Evolutionary conservation across 345 rosid species (phyloP), one percentile per base, ranked within the genome.

Genomic region (Gossypium stocksii): DNA sequence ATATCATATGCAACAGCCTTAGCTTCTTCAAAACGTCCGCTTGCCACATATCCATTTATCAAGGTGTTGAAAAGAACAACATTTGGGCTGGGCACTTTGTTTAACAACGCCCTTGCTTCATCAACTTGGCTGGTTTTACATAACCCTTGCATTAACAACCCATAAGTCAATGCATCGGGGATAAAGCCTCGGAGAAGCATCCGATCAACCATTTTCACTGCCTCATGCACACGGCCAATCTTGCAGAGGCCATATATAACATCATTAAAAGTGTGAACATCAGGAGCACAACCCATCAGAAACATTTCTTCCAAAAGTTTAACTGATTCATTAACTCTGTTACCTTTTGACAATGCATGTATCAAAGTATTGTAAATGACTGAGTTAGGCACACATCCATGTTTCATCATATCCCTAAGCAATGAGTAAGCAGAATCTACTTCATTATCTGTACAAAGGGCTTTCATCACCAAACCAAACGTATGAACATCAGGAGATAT

Each of bases 381-480:
- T 0, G 97, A 88, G 82, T 87, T 90, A 0, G 97, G 97, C 17
- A 87, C 95, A 27, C 98, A 94, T 63, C 97, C 97, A 77, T 94
- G 84, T 78, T 82, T 89, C 0, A 89, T 88, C 97, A 90, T 92
- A 68, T 94, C 97, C 80, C 86, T 89, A 27, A 90, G 89, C 34
- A 94, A 63, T 12, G 86, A 90, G 66, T 84, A 84, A 2, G 91
- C 98, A 12, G 88, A 82, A 77, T 91, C 97, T 58, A 91, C 86
- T 78, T 92, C 92, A 23, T 87, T 89, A 76, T 82, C 84, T 62
- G 83, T 70, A 74, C 97, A 94, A 15, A 88, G 81, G 17, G 97
- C 93, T 84, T 89, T 92, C 89, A 87, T 89, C 75, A 84, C 93
- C 71, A 89, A 76, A 12, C 90, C 92, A 77, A 92, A 92, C 1